Base-by-base conservation (phyloP, 2,329 filamentous ascomycete species). In the Nannizziopsis arthrosporioides region DNA sequence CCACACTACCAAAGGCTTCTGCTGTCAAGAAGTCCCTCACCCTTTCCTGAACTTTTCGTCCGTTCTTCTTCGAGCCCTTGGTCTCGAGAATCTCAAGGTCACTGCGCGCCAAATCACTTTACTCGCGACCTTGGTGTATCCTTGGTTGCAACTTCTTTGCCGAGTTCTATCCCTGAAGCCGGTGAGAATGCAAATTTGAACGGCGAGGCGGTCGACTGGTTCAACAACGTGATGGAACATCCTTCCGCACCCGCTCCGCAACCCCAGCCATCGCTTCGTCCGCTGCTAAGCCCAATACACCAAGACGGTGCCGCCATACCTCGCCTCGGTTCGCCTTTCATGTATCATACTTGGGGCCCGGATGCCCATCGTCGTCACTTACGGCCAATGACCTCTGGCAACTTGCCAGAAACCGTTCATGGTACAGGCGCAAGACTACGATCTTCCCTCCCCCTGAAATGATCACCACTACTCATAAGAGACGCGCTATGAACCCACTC, bases 1-100 rank as follows among this genome's bases (percentile, higher is more conserved):
- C 76, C 78, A 15, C 77, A 82, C 57, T 82, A 82, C 58, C 76
- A 81, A 58, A 73, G 79, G 51, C 68, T 82, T 55, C 67, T 82
- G 52, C 71, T 74, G 52, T 75, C 72, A 34, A 70, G 77, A 45
- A 81, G 75, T 47, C 78, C 79, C 9, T 80, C 78, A 18, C 78
- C 78, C 2, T 71, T 77, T 55, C 61, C 61, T 36, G 66, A 71
- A 39, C 59, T 65, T 38, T 59, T 65, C 31, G 57, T 62, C 12
- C 58, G 54, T 14, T 57, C 53, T 19, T 54, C 63, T 7, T 59
- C 65, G 58, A 42, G 39, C 60, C 11, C 57, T 57, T 9, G 54
- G 56, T 30, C 53, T 56, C 11, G 57, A 54, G n/a, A 30, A 30
- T 49, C 55, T 18, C 53, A 54, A 19, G 38, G 35, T 41, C 51